Evolutionary conservation across 495 filamentous ascomycete species (phyloP).

Genomic region (Stereocaulon alpinum): DNA sequence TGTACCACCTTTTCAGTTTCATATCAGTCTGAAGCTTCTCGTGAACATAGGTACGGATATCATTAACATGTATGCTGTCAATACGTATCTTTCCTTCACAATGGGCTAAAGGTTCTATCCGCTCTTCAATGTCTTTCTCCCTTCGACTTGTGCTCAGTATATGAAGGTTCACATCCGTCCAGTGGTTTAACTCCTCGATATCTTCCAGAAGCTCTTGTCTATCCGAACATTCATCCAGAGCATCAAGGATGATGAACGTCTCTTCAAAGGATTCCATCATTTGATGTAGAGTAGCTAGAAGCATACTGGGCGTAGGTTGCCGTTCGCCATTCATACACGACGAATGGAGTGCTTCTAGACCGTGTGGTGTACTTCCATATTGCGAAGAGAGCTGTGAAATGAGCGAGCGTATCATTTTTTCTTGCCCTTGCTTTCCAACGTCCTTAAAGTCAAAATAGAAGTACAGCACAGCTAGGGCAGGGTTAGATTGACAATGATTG

Average conservation of each 20-base stretch:
- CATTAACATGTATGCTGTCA: conserved; percentile 17
- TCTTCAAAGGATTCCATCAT: background rate
- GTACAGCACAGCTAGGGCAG: conserved; percentile 17
- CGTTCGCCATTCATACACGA: conserved; percentile 15
- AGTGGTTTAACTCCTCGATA: conserved; percentile 20
- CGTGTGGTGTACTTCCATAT: conserved; percentile 6
- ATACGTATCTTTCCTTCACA: background rate
- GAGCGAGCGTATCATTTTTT: conserved; percentile 24
- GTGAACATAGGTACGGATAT: conserved; percentile 25
- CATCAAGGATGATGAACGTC: conserved; percentile 24
- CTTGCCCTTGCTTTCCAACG: conserved; percentile 20
- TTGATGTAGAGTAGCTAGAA: background rate
- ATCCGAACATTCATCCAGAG: conserved; percentile 27
- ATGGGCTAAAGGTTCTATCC: background rate
- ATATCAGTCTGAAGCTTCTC: background rate
- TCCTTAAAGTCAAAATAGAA: conserved; percentile 34
- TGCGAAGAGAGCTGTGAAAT: conserved; percentile 23
- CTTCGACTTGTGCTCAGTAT: conserved; percentile 27
- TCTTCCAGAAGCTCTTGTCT: conserved; percentile 19
- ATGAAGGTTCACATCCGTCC: conserved; percentile 19
- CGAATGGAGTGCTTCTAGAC: conserved; percentile 12
- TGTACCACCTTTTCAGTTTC: conserved; percentile 18
- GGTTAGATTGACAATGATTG: background rate
- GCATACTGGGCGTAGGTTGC: conserved; percentile 4
- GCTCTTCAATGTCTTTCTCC: conserved; percentile 24